Evolutionary conservation across 805 yeast species (phyloP), one percentile per base, ranked within the genome.

Genomic region (Spathaspora arborariae): DNA sequence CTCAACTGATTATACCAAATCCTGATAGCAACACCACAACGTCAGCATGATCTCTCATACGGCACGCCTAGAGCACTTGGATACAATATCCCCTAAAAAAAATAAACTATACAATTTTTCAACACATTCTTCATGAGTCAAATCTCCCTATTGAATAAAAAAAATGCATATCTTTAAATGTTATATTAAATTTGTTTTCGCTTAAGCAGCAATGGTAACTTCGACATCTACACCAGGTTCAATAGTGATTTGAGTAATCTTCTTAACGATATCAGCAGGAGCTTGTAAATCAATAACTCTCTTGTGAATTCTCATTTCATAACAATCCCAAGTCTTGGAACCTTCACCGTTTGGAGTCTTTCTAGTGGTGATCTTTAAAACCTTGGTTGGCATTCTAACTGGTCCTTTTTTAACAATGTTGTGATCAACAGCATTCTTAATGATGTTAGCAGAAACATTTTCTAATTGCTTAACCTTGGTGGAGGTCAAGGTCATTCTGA

Each of bases 261-360:
- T 87, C 87, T 87, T 90, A 76, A 92, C 96, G 61, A 83, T 75
- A 58, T 81, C 78, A 70, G 96, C 88, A 76, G 97, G 96, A 60
- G 98, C 96, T 79, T 88, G 92, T 76, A 94, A 84, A 81, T 91
- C 97, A 70, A 94, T 89, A 77, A 89, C 86, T 81, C 99, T 91
- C 95, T 94, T 94, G 96, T 94, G 99, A 84, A 94, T 90, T 87
- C 97, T 92, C 96, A 94, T 87, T 84, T 94, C 99, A 78, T 84
- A 94, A 67, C 95, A 81, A 75, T 94, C 99, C 97, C 97, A 94
- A 68, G 99, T 94, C 92, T 94, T 94, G 66, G 99, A 94, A 94
- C 99, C 99, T 83, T 94, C 97, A 94, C 99, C 99, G 78, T 95
- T 95, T 71, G 99, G 99, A 72, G 99, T 87, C 91, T 94, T 94